Evolutionary conservation across 2,329 filamentous ascomycete genomes (phyloP).

Genomic region (Fusarium tupiense): DNA sequence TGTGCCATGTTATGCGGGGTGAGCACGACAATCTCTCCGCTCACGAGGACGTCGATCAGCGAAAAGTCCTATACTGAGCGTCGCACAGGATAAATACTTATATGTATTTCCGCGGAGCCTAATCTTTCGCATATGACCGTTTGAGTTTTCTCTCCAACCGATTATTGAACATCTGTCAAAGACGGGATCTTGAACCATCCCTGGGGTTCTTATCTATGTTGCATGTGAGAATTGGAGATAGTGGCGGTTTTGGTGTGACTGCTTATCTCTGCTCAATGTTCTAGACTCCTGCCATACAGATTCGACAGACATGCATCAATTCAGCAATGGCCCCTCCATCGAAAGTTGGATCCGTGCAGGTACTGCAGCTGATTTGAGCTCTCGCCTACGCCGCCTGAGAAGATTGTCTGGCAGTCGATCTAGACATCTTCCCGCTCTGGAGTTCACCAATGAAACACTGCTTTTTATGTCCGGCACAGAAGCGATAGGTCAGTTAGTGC

Average conservation of each 20-base stretch:
- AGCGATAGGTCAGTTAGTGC: background rate
- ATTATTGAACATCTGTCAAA: no score
- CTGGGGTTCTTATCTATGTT: background rate
- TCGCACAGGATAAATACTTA: background rate
- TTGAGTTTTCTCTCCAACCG: fast-evolving
- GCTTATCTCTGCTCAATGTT: background rate
- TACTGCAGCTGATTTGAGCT: background rate
- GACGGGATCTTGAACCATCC: fast-evolving
- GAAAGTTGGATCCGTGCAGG: fast-evolving
- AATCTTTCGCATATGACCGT: fast-evolving
- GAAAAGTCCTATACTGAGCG: background rate
- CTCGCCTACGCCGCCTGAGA: background rate
- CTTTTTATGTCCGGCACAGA: fast-evolving
- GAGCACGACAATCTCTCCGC: background rate
- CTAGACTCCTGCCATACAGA: background rate
- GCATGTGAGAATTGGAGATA: background rate
- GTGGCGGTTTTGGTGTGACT: background rate
- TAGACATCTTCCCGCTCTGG: fast-evolving
- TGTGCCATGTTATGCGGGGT: background rate
- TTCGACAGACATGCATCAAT: no score
- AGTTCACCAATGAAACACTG: background rate
- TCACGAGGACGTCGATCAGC: background rate
- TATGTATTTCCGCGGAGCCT: background rate
- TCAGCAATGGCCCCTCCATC: fast-evolving
- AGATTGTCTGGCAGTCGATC: background rate